Percentiles rank a stretch among this genome's conserved stretches.
These are phyloP conservation scores for Colletotrichum eleusines DNA, from an alignment of 2,329 filamentous ascomycete genomes.

Conservation along the genomic window DNA sequence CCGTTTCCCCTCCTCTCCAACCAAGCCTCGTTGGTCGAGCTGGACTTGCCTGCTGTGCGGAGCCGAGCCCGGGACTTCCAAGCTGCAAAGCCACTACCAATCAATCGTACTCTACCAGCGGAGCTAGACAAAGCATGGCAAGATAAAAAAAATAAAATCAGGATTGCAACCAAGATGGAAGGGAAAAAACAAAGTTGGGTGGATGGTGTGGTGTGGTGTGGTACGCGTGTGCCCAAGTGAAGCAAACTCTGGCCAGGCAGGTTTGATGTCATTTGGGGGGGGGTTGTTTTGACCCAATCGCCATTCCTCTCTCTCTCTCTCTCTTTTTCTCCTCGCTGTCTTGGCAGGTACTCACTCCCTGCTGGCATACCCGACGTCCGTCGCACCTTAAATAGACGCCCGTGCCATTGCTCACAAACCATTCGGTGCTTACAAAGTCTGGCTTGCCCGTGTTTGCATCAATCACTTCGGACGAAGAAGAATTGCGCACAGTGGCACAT, in stretches of 20 bases:
- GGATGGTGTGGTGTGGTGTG: too few relatives aligned
- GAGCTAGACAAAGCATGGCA: not conserved
- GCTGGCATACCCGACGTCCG: conserved; percentile 20
- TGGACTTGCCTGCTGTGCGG: conserved; percentile 3
- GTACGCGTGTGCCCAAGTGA: conserved; percentile 3
- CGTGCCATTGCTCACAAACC: not conserved
- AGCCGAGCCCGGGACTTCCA: conserved; percentile 3
- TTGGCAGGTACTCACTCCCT: not conserved
- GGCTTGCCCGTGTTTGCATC: not conserved
- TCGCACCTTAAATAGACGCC: conserved; percentile 27
- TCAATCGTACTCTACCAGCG: not conserved
- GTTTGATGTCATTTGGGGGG: conserved; percentile 38
- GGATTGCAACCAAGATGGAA: not conserved
- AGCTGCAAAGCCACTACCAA: not conserved
- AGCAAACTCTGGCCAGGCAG: conserved; percentile 4
- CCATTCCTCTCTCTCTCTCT: not conserved
- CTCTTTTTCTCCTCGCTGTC: too few relatives aligned
- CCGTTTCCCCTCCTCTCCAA: conserved; percentile 11
- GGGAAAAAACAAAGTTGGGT: not conserved
- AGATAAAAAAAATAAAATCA: not conserved
- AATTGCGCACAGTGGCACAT: not conserved
- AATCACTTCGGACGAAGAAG: not conserved
- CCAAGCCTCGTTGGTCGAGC: conserved; percentile 38
- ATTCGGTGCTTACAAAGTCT: not conserved
- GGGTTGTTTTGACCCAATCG: conserved; percentile 25